Evolutionary conservation across 345 rosid genomes (phyloP), one percentile per base, ranked within the genome.

Genomic region (Raphanus raphanistrum): DNA sequence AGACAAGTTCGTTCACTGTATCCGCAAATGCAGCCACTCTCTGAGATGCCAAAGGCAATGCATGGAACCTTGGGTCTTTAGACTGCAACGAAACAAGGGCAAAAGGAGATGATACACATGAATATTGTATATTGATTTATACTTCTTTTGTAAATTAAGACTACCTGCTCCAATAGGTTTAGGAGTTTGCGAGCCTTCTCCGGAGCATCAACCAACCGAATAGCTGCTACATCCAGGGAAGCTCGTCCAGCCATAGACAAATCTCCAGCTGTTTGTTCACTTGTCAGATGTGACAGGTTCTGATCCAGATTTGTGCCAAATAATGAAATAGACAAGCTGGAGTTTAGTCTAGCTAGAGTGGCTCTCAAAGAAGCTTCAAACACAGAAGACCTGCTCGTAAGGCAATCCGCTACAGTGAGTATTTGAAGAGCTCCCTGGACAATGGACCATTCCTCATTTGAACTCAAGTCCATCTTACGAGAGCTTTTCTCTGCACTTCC

Each of bases 361-460:
- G 99, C 92, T 84, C 96, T 88, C 89, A 95, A 81, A 17, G 96
- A 87, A 72, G 97, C 99, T 83, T 95, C 99, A 78, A 90, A 92
- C 66, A 92, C 94, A 5, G 99, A 90, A 63, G 96, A 95, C 73
- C 99, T 83, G 88, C 98, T 91, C 2, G 96, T 91, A 36, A 95
- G 87, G 83, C 97, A 90, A 81, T 95, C 99, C 81, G 96, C 96
- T 48, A 95, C 98, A 7, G 98, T 95, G 17, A 95, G 92, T 79
- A 95, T 87, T 83, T 95, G 99, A 72, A 95, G 71, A 63, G 98
- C 94, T 79, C 98, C 99, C 78, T 92, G 98, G 63, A 95, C 96
- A 65, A 95, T 92, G 67, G 99, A 95, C 99, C 99, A 95, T 83
- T 95, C 99, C 71, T 95, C 99, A 82, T 88, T 92, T 25, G 98